Conservation (phyloP, 257 asterid species). For the Schizonepeta tenuifolia region DNA sequence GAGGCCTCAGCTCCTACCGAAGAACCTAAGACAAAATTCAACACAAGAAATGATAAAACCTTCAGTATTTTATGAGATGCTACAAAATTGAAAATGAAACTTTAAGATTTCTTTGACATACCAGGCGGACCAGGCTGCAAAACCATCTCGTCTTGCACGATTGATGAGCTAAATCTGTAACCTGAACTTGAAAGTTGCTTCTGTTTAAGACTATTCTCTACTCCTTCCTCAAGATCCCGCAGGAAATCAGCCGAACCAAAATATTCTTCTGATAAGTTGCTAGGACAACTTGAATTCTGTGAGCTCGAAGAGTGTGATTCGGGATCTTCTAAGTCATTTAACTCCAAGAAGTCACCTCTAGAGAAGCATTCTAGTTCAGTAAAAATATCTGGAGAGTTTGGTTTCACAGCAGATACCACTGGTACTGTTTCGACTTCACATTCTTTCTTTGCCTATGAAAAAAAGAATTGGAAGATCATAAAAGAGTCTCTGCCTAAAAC, state of each 20-base stretch:
- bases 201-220: conserved; percentile 23
- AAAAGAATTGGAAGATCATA: not conserved
- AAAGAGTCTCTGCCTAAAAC: not conserved
- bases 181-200: conserved; percentile 38
- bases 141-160: conserved; percentile 37
- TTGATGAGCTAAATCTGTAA: conserved; percentile 34
- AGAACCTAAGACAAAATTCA: conserved; percentile 37
- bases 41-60: not conserved
- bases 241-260: conserved; percentile 55
- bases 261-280: conserved; percentile 58
- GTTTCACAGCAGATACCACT: conserved; percentile 29
- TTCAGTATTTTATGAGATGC: not conserved
- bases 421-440: conserved; percentile 29
- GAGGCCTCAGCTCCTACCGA: conserved; percentile 23
- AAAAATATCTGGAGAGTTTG: conserved; percentile 31
- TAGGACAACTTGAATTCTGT: conserved; percentile 57
- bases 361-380: conserved; percentile 38
- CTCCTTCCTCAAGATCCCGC: conserved; percentile 49
- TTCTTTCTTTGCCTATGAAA: conserved; percentile 31
- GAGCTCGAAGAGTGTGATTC: conserved; percentile 62
- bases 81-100: not conserved
- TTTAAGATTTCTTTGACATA: conserved; percentile 30
- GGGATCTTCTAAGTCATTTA: conserved; percentile 51
- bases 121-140: conserved; percentile 52
- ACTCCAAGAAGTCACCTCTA: conserved; percentile 60